phyloP scores from a whole-genome alignment of 2,329 filamentous ascomycete species.

The Phoma sp. region DNA sequence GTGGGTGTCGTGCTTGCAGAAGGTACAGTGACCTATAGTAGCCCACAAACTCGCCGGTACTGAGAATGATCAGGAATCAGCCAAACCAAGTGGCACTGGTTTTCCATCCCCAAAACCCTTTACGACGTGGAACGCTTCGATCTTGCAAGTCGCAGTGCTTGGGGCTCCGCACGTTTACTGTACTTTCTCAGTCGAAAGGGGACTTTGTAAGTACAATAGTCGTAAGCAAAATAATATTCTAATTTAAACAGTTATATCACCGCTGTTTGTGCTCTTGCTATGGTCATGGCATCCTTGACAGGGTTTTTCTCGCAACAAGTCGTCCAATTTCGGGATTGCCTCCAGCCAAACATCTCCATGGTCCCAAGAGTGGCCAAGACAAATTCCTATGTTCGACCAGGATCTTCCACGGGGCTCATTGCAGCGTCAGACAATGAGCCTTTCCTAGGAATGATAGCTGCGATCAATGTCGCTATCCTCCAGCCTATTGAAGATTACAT shows the following conservation, averaged over 20 bases:
- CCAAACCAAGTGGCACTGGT: constrained; percentile 24
- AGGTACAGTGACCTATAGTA: constrained; percentile 1
- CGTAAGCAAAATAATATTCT: no score
- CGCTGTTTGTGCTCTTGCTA: neutral
- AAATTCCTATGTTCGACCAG: no score
- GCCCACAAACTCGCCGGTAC: neutral
- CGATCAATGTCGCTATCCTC: no score
- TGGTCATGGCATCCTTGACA: neutral
- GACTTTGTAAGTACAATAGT: neutral
- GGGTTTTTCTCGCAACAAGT: neutral
- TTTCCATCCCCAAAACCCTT: constrained; percentile 3
- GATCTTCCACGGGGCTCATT: no score
- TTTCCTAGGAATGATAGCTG: no score
- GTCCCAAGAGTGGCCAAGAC: no score
- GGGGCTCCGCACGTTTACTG: constrained; percentile 14
- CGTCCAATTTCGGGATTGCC: neutral
- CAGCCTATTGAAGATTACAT: no score
- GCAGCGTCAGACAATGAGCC: no score
- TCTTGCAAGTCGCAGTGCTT: constrained; percentile 19
- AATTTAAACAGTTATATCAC: neutral
- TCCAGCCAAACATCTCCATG: neutral
- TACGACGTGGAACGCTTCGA: constrained; percentile 17
- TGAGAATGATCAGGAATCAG: constrained; percentile 14
- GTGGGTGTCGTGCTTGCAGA: constrained; percentile 17
- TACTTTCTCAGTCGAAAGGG: neutral